Evolutionary conservation across 805 yeast genomes (phyloP).

Genomic region (Metschnikowia reukaufii): DNA sequence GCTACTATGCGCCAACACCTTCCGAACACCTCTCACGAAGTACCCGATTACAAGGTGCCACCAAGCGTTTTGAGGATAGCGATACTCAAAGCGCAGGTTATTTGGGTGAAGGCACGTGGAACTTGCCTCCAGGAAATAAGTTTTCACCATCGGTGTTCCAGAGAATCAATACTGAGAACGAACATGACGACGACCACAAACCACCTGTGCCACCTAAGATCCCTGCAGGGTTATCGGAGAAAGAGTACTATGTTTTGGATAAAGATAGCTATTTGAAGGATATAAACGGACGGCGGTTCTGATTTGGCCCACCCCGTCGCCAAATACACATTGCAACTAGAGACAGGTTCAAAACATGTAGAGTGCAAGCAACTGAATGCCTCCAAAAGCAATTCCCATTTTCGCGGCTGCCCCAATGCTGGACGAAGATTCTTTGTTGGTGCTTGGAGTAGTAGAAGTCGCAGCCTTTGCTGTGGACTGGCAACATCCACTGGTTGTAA

Average conservation of each 20-base stretch:
- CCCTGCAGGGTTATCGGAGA: conserved; percentile 42
- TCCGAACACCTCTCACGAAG: conserved; percentile 37
- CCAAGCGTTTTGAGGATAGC: conserved; percentile 23
- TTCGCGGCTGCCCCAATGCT: neutral
- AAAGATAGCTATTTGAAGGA: conserved; percentile 40
- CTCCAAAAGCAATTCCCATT: neutral
- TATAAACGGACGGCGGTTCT: conserved; percentile 35
- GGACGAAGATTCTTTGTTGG: neutral
- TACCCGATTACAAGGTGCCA: conserved; percentile 25
- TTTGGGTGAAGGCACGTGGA: conserved; percentile 40
- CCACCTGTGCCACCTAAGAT: conserved; percentile 47
- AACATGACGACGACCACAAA: conserved; percentile 28
- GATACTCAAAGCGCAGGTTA: conserved; percentile 39
- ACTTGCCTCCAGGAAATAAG: conserved; percentile 11
- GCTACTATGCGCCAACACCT: conserved; percentile 49
- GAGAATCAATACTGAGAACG: conserved; percentile 25
- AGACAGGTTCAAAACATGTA: neutral
- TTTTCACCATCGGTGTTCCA: conserved; percentile 40
- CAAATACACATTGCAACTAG: too few species aligned
- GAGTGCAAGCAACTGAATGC: neutral
- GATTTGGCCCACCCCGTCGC: too few species aligned
- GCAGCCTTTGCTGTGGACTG: neutral
- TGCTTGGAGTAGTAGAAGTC: neutral
- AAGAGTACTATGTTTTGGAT: conserved; percentile 43
- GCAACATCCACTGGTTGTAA: neutral